Conservation (phyloP, 2,329 filamentous ascomycete species). For the Dothistroma septosporum region DNA sequence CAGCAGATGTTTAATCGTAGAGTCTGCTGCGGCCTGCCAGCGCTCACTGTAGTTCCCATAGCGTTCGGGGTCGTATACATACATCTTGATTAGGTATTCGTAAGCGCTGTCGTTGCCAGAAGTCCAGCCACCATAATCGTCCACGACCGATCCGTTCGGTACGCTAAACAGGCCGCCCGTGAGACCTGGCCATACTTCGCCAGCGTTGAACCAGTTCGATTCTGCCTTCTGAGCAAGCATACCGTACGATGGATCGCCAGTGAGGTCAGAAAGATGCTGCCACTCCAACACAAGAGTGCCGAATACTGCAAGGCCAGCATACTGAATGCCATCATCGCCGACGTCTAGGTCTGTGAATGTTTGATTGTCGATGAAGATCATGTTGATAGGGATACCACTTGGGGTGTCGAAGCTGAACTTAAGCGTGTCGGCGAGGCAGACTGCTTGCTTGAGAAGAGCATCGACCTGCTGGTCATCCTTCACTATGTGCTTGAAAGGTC, state of each 20-base stretch:
- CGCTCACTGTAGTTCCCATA: slow-evolving; percentile 64
- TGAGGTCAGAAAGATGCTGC: slow-evolving; percentile 73
- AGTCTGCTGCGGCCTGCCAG: slow-evolving; percentile 72
- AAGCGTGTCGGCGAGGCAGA: slow-evolving; percentile 65
- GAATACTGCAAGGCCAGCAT: slow-evolving; percentile 69
- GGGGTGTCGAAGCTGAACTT: slow-evolving; percentile 74
- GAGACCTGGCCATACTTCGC: slow-evolving; percentile 73
- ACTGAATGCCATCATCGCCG: slow-evolving; percentile 44
- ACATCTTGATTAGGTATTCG: slow-evolving; percentile 54
- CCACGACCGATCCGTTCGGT: slow-evolving; percentile 60
- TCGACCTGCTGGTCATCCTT: slow-evolving; percentile 47
- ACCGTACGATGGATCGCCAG: slow-evolving; percentile 63
- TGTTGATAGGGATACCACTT: slow-evolving; percentile 69
- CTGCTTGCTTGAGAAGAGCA: slow-evolving; percentile 62
- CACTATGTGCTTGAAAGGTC: slow-evolving; percentile 48
- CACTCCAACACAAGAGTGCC: slow-evolving; percentile 81
- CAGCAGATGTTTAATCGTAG: slow-evolving; percentile 67
- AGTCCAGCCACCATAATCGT: slow-evolving; percentile 66
- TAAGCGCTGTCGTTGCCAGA: slow-evolving; percentile 64
- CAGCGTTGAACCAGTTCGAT: slow-evolving; percentile 63
- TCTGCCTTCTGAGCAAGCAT: slow-evolving; percentile 60
- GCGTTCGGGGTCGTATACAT: slow-evolving; percentile 65
- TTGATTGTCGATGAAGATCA: slow-evolving; percentile 53
- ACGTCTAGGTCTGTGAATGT: slow-evolving; percentile 25
- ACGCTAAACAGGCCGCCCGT: slow-evolving; percentile 66